Evolutionary conservation across 306 rosid species (phyloP), one percentile per base, ranked within the genome.

Genomic region (Pterocarpus macrocarpus): DNA sequence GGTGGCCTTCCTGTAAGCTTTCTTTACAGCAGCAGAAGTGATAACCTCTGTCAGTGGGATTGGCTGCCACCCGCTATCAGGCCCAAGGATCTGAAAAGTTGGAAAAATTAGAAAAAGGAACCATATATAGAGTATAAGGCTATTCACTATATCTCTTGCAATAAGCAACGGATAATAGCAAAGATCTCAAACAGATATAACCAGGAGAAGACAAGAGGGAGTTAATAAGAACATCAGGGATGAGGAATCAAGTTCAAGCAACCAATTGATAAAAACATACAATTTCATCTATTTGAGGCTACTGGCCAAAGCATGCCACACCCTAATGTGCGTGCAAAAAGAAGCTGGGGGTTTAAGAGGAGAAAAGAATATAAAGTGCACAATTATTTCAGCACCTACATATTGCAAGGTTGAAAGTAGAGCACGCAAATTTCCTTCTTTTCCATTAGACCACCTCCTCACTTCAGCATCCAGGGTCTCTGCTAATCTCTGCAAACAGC

Each of bases 381-480:
- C 41, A 49, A 38, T 14, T 78, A 52, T 43, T 61, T 79, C 65
- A 80, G 73, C 77, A 89, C 97, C 65, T 89, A 95, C 98, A 87
- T 95, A 95, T 95, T 95, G 98, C 86, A 95, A 85, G 72, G 98
- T 95, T 58, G 98, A 95, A 72, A 95, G 97, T 78, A 95, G 84
- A 58, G 98, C 97, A 33, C 98, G 98, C 90, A 95, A 79, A 80
- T 95, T 95, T 56, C 98, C 98, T 89, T 95, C 98, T 88, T 95
- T 95, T 80, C 97, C 98, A 71, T 90, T 90, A 65, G 97, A 95
- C 98, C 98, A 95, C 88, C 97, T 90, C 88, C 88, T 89, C 74
- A 95, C 97, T 78, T 95, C 98, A 69, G 97, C 92, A 88, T 91
- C 98, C 80, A 95, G 86, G 80, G 97, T 91, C 86, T 95, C 98